Evolutionary conservation across 176 grass and related monocot species (phyloP), one percentile per base, ranked within the genome.

Genomic region (Poa annua): DNA sequence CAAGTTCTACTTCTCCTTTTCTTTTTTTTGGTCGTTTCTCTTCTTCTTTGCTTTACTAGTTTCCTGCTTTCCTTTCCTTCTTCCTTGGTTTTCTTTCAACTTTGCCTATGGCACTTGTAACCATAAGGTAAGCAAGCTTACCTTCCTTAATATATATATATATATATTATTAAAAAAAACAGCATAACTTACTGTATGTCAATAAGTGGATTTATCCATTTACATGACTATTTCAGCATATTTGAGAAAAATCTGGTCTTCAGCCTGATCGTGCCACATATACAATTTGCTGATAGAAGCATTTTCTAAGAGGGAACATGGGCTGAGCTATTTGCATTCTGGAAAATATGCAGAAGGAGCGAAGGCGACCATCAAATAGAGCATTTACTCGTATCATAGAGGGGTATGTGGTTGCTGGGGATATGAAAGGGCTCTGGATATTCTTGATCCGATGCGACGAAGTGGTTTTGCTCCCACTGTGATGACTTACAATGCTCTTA

Each of bases 141-240:
- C n/a, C n/a, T n/a, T n/a, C n/a, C n/a, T n/a, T n/a, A n/a, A n/a
- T n/a, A n/a, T n/a, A n/a, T n/a, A n/a, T n/a, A n/a, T n/a, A n/a
- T n/a, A n/a, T n/a, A n/a, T n/a, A n/a, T n/a, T n/a, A n/a, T n/a
- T n/a, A n/a, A n/a, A n/a, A n/a, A n/a, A n/a, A n/a, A n/a, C 68
- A 93, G 81, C 62, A 98, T 96, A 89, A 98, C 93, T 68, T 98
- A 95, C 80, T 98, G 93, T 75, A 98, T 98, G 93, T 52, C 96
- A 69, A 98, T 98, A 11, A 96, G 89, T 86, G 96, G 96, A 38
- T 98, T 93, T 86, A 93, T 93, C 85, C 93, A 92, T 74, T 88
- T 98, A 63, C 94, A 96, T 54, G 96, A 98, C 51, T 98, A 90
- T 83, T 98, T 98, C 74, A 83, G 86, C 47, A 88, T 95, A 66